phyloP scores from a whole-genome alignment of 176 grass and related monocot genomes.

The Bolboschoenus planiculmis region DNA sequence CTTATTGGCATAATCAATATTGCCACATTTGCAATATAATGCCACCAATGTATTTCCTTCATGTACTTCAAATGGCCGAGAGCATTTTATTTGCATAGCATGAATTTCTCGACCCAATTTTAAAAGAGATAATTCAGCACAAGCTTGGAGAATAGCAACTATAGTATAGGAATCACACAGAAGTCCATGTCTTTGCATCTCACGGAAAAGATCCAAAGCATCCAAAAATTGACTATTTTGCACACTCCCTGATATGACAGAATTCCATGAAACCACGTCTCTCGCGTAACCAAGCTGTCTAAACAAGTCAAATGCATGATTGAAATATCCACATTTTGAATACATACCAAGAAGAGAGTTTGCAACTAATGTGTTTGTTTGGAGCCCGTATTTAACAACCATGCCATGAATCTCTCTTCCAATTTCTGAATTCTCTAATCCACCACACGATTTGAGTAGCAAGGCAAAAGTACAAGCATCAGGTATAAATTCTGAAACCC shows the following conservation, averaged over 20 bases:
- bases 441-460: constrained; percentile 62
- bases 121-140: constrained; percentile 51
- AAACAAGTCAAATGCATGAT: constrained; percentile 61
- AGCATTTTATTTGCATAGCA: constrained; percentile 46
- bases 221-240: constrained; percentile 55
- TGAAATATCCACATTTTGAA: constrained; percentile 52
- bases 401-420: constrained; percentile 56
- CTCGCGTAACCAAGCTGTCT: constrained; percentile 34
- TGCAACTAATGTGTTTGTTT: constrained; percentile 45
- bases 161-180: constrained; percentile 66
- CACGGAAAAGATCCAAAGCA: constrained; percentile 52
- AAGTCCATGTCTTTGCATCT: constrained; percentile 51
- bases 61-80: constrained; percentile 32
- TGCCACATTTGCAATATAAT: constrained; percentile 59
- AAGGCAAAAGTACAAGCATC: constrained; percentile 79
- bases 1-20: constrained; percentile 35
- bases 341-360: constrained; percentile 89
- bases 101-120: constrained; percentile 71
- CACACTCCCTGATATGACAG: constrained; percentile 54
- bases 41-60: constrained; percentile 62
- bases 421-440: constrained; percentile 19
- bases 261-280: constrained; percentile 81
- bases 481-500: constrained; percentile 26
- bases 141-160: constrained; percentile 59
- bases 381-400: constrained; percentile 41